Evolutionary conservation across 805 yeast species (phyloP), one percentile per base, ranked within the genome.

Genomic region (Starmerella lactis-condensi): DNA sequence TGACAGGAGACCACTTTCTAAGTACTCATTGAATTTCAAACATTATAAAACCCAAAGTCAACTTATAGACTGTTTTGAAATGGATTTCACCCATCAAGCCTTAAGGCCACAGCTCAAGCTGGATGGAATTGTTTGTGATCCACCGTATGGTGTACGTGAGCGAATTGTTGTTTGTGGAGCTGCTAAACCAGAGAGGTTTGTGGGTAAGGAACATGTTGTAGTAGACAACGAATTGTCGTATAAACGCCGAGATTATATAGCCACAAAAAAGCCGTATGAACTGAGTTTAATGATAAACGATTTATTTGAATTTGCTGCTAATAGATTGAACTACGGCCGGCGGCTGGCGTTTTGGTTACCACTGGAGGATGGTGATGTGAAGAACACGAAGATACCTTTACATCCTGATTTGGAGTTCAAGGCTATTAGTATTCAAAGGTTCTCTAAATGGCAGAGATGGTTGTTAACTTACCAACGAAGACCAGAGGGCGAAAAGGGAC

Each of bases 341-440:
- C 60, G 96, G 40, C 60, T 89, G 22, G 78, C 89, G 17, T 83
- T 82, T 52, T 89, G 98, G 98, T 79, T 83, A 89, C 98, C 98
- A 0, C 75, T 92, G 1, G 92, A 94, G 1, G 82, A 83, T 49
- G 92, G 78, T 45, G 91, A 77, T 42, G 28, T 59, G 64, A 32
- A 30, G 10, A 21, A 31, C 7, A 36, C 42, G 6, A 37, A 31
- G 21, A 69, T 83, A 17, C 96, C 96, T 4, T 71, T 69, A 43
- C 94, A 89, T 52, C 62, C 67, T 38, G 67, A 65, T 26, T 52
- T 89, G 35, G 75, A 76, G 44, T 59, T 82, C 43, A 56, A 73
- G 29, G 71, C 75, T 41, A 69, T 72, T 37, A 62, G 91, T 38
- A 85, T 75, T 24, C 98, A 89, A 51, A 78, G 71, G 40, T 89